Evolutionary conservation across 768 basidiomycete species (phyloP).

Genomic region (Saitozyma podzolica): DNA sequence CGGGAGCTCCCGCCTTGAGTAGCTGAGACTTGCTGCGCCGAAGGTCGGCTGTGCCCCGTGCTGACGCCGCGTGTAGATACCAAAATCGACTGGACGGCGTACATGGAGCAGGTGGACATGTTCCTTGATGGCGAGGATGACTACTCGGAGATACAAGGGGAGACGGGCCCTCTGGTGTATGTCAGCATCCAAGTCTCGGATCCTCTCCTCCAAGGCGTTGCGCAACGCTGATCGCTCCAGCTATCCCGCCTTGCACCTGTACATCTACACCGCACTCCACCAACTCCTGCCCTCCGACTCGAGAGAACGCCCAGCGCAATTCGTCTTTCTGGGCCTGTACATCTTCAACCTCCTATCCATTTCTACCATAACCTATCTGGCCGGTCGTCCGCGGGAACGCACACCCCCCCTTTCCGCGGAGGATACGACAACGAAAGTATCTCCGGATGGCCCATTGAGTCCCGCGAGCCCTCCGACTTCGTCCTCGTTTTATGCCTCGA

Average conservation of each 20-base stretch:
- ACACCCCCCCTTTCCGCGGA: no score
- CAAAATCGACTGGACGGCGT: constrained; percentile 97
- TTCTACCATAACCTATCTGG: constrained; percentile 64
- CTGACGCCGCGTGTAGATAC: constrained; percentile 66
- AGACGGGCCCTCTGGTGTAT: constrained; percentile 90
- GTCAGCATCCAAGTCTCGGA: constrained; percentile 14
- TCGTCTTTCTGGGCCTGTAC: constrained; percentile 76
- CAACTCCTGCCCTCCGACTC: constrained; percentile 59
- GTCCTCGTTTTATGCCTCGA: constrained; percentile 26
- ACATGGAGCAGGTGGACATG: constrained; percentile 80
- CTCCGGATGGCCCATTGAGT: no score
- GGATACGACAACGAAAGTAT: no score
- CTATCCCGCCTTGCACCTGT: constrained; percentile 91
- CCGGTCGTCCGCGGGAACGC: constrained; percentile 49
- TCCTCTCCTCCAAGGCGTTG: background rate
- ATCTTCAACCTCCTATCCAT: constrained; percentile 65
- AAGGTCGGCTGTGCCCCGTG: background rate
- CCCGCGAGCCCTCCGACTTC: background rate
- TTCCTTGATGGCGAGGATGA: constrained; percentile 79
- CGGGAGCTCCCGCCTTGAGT: background rate
- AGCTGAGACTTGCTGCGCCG: background rate
- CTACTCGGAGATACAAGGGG: constrained; percentile 78
- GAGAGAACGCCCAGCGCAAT: constrained; percentile 65
- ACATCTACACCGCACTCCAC: constrained; percentile 73
- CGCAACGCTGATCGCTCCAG: constrained; percentile 55